Percentiles rank a stretch among this genome's conserved stretches.
Conservation (phyloP, 257 asterid genomes). For the Datura wrightii region DNA sequence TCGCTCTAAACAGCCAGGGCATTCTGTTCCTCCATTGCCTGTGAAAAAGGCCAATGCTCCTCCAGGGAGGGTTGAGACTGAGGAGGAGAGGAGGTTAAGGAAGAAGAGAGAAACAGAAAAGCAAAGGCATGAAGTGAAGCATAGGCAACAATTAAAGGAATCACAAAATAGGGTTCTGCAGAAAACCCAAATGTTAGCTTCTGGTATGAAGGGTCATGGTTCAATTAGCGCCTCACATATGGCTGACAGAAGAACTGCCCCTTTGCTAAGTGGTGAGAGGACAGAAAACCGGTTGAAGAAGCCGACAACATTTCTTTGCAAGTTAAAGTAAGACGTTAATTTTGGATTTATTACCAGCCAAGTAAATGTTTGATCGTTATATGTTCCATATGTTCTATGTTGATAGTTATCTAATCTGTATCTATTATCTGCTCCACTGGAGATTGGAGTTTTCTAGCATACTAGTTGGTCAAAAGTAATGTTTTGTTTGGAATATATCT, state of each 20-base stretch:
- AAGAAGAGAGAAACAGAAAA: constrained; percentile 82
- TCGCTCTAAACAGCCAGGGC: constrained; percentile 52
- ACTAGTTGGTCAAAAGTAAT: not conserved
- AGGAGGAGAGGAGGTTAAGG: constrained; percentile 89
- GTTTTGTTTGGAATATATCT: not conserved
- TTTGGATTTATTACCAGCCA: constrained; percentile 24
- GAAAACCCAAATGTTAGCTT: constrained; percentile 78
- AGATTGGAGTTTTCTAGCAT: not conserved
- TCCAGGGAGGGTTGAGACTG: constrained; percentile 66
- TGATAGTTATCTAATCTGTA: not conserved
- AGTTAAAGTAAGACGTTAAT: constrained; percentile 79
- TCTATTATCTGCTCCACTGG: not conserved
- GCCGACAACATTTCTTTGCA: constrained; percentile 97
- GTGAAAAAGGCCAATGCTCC: constrained; percentile 51
- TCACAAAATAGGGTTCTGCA: constrained; percentile 82
- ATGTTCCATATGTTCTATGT: not conserved
- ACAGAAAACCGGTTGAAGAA: constrained; percentile 90
- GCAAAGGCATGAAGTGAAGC: constrained; percentile 81
- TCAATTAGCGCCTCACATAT: constrained; percentile 80
- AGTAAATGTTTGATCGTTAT: constrained; percentile 20
- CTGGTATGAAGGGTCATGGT: constrained; percentile 81
- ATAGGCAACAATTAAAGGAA: constrained; percentile 76
- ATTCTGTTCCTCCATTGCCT: constrained; percentile 58
- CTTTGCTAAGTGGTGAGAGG: constrained; percentile 73
- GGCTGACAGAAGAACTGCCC: constrained; percentile 80